phyloP scores from a whole-genome alignment of 805 yeast genomes.

The Candida pseudofarinosa region DNA sequence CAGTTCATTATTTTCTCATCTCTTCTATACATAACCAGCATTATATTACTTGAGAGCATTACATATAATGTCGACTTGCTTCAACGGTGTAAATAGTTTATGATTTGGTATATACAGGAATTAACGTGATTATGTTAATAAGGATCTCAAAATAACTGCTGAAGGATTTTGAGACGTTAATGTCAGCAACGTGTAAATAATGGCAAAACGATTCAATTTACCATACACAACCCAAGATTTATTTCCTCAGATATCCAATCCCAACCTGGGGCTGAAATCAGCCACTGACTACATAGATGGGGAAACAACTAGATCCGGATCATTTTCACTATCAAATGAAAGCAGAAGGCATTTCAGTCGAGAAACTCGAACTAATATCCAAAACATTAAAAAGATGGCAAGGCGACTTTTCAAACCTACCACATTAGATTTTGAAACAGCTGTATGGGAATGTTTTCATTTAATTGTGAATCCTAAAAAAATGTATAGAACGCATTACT shows the following conservation, averaged over 20 bases:
- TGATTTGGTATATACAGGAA: background rate
- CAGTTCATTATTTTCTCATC: too few relatives aligned
- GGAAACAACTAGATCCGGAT: constrained; percentile 4
- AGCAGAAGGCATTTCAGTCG: constrained; percentile 10
- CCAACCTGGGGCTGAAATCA: constrained; percentile 13
- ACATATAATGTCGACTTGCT: too few relatives aligned
- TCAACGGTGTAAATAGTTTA: background rate
- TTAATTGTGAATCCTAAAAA: constrained; percentile 71
- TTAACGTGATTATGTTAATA: constrained; percentile 3
- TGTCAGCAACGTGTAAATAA: constrained; percentile 6
- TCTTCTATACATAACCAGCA: too few relatives aligned
- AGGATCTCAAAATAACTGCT: background rate
- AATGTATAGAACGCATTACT: constrained; percentile 74
- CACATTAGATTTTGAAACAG: constrained; percentile 87
- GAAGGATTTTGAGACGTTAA: background rate
- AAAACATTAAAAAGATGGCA: constrained; percentile 27
- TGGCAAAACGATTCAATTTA: constrained; percentile 36
- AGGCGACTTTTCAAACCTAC: constrained; percentile 57
- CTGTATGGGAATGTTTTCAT: constrained; percentile 84
- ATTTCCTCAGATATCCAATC: constrained; percentile 26
- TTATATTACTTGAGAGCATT: too few relatives aligned
- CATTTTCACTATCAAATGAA: constrained; percentile 17
- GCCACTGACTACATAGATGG: constrained; percentile 15
- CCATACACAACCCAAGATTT: constrained; percentile 43
- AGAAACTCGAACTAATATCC: constrained; percentile 9